A percentile compares a stretch with the other conserved stretches of the same genome.
Conservation (phyloP, 306 rosid species). For the Quercus mongolica region DNA sequence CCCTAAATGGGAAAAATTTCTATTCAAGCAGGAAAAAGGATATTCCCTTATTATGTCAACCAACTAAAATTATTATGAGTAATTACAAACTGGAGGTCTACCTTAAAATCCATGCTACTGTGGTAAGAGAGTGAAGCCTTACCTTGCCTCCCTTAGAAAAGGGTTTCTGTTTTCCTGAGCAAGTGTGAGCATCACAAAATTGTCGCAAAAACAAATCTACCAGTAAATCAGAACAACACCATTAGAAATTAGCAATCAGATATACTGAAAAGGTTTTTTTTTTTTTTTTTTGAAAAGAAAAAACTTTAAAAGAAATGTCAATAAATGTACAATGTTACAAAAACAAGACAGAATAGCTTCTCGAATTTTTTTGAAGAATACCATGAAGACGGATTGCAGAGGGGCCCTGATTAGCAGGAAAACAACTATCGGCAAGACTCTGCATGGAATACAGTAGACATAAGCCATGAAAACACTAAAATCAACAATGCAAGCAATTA, state of each 20-base stretch:
- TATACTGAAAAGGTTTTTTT: neutral
- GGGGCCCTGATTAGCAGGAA: conserved; percentile 60
- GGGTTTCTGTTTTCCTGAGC: conserved; percentile 76
- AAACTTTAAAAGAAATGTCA: neutral
- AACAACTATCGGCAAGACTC: conserved; percentile 83
- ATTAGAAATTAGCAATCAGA: conserved; percentile 18
- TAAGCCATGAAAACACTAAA: conserved; percentile 7
- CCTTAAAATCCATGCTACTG: neutral
- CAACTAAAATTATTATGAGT: neutral
- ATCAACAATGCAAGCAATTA: conserved; percentile 5
- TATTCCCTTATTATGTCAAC: neutral
- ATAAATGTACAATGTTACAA: neutral
- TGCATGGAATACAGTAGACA: conserved; percentile 29
- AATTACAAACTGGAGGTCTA: neutral
- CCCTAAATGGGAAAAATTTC: conserved; percentile 16
- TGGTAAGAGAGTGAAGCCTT: conserved; percentile 19
- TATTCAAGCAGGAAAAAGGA: conserved; percentile 11
- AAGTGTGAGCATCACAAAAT: conserved; percentile 87
- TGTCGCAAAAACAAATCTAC: conserved; percentile 88
- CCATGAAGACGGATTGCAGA: conserved; percentile 86
- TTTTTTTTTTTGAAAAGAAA: neutral
- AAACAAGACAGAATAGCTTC: conserved; percentile 11
- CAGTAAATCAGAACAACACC: conserved; percentile 24
- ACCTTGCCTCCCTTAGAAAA: conserved; percentile 91
- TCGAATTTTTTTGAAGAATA: conserved; percentile 24